Conservation (phyloP, 495 filamentous ascomycete species). For the Opeltia flavorubescens region DNA sequence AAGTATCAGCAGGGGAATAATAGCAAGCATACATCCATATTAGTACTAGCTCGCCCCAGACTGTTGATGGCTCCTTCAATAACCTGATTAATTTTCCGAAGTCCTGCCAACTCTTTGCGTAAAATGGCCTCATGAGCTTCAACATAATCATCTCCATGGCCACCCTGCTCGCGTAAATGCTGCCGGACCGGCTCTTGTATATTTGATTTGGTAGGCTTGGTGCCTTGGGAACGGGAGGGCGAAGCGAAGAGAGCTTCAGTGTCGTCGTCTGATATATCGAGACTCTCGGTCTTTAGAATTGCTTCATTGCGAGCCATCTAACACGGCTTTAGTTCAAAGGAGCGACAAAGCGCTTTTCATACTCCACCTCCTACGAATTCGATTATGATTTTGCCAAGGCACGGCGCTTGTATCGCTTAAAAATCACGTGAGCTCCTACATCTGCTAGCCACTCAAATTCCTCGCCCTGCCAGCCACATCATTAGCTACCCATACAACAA, state of each 20-base stretch:
- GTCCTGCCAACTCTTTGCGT: conserved; percentile 61
- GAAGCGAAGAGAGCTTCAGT: conserved; percentile 62
- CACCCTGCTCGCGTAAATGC: conserved; percentile 9
- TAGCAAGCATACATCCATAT: conserved; percentile 59
- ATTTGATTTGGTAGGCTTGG: conserved; percentile 22
- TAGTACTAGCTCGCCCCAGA: conserved; percentile 66
- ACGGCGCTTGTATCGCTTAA: not conserved
- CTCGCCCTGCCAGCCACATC: not conserved
- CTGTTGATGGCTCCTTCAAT: conserved; percentile 74
- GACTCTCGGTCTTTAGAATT: conserved; percentile 31
- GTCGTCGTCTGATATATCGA: conserved; percentile 46
- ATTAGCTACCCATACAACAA: too few relatives aligned
- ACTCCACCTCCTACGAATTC: too few relatives aligned
- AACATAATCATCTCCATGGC: conserved; percentile 48
- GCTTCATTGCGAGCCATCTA: conserved; percentile 11
- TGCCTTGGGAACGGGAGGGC: conserved; percentile 31
- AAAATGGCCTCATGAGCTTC: conserved; percentile 61
- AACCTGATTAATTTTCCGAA: conserved; percentile 72
- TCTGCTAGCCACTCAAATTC: not conserved
- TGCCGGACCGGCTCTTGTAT: conserved; percentile 22
- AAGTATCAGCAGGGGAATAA: not conserved
- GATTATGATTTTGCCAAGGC: too few relatives aligned
- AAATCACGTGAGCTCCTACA: too few relatives aligned
- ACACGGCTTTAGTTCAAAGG: not conserved
- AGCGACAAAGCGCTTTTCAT: too few relatives aligned